These are phyloP conservation scores for Funneliformis geosporum DNA, from an alignment of 192 early-diverging fungal genomes.

Conservation along the genomic window DNA sequence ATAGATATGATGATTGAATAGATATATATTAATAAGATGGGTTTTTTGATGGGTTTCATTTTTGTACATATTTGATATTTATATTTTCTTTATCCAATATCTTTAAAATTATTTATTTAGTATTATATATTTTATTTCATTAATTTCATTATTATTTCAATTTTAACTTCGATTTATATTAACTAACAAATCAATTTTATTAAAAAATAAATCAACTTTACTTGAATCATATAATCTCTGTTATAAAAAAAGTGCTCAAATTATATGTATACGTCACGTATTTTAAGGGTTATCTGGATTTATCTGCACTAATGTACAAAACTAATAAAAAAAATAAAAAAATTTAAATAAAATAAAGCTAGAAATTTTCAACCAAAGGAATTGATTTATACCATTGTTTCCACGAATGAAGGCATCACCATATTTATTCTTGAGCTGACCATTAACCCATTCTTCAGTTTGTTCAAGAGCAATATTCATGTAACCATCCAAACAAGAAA, in stretches of 20 bases:
- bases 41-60: too few species aligned
- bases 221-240: background rate
- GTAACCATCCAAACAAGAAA: slow-evolving; percentile 93
- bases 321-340: slow-evolving; percentile 40
- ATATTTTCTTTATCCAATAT: too few species aligned
- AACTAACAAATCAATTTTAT: too few species aligned
- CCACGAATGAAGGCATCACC: slow-evolving; percentile 97
- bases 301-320: slow-evolving; percentile 62
- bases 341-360: background rate
- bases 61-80: too few species aligned
- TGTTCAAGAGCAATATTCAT: slow-evolving; percentile 98
- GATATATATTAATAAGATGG: too few species aligned
- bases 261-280: background rate
- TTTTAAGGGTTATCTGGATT: slow-evolving; percentile 16
- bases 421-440: slow-evolving; percentile 89
- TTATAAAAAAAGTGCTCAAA: background rate
- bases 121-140: too few species aligned
- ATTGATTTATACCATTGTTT: slow-evolving; percentile 76
- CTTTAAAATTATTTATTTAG: too few species aligned
- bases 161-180: too few species aligned
- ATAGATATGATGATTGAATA: too few species aligned
- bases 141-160: too few species aligned
- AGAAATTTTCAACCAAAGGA: too few species aligned
- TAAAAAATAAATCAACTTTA: background rate
- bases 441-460: slow-evolving; percentile 95